These are phyloP conservation scores for Phytophthora uliginosa DNA, from an alignment of 352 stramenopile species.

Conservation along the genomic window DNA sequence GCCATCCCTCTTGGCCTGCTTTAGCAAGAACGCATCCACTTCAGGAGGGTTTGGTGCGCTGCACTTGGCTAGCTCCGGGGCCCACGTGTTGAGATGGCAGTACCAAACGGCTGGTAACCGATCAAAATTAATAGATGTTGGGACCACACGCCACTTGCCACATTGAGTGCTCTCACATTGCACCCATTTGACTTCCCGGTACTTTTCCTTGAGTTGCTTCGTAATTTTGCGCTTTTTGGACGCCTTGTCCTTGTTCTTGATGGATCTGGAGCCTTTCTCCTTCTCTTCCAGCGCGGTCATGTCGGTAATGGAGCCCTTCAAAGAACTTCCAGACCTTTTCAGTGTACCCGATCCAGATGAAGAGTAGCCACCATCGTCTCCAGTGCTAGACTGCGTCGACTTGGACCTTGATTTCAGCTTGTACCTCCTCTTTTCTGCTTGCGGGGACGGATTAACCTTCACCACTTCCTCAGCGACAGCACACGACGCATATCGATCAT, in stretches of 20 bases:
- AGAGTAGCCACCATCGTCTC: slow-evolving; percentile 48
- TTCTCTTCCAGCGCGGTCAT: slow-evolving; percentile 37
- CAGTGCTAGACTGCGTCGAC: slow-evolving; percentile 19
- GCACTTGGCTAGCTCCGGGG: slow-evolving; percentile 77
- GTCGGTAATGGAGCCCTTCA: slow-evolving; percentile 27
- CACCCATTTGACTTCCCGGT: slow-evolving; percentile 94
- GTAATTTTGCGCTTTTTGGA: slow-evolving; percentile 84
- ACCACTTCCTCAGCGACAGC: slow-evolving; percentile 92
- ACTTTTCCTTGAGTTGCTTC: slow-evolving; percentile 86
- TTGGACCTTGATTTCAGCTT: slow-evolving; percentile 50
- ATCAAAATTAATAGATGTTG: slow-evolving; percentile 90
- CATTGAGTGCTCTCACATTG: slow-evolving; percentile 96
- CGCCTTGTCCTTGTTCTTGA: slow-evolving; percentile 71
- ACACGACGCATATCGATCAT: slow-evolving; percentile 87
- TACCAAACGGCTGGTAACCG: slow-evolving; percentile 93
- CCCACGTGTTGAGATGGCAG: slow-evolving; percentile 87
- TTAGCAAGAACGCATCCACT: slow-evolving; percentile 74
- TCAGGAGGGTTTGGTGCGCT: slow-evolving; percentile 75
- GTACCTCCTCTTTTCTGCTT: slow-evolving; percentile 38
- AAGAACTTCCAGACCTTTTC: slow-evolving; percentile 32
- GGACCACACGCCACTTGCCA: slow-evolving; percentile 96
- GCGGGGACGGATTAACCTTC: slow-evolving; percentile 39
- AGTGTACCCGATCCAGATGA: slow-evolving; percentile 43
- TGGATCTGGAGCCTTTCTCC: slow-evolving; percentile 31
- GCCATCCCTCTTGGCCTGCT: slow-evolving; percentile 68